A percentile compares a stretch with the other conserved stretches of the same genome.
Evolutionary conservation across 148 eudicot species (phyloP).

Genomic region (Rhododendron ferrugineum): DNA sequence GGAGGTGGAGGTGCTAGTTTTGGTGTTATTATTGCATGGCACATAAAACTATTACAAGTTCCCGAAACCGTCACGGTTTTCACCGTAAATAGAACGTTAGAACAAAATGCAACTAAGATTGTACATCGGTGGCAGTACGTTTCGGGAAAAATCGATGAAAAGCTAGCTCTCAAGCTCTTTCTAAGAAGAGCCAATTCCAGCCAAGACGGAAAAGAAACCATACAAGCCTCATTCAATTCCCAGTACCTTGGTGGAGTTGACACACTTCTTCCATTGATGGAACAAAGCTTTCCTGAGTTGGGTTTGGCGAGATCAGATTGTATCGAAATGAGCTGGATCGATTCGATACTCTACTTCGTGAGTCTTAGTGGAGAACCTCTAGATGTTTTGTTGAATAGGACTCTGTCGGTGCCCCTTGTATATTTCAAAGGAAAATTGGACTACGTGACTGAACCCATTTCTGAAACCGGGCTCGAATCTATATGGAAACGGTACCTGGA

Average conservation of each 20-base stretch:
- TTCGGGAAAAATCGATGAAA: background rate
- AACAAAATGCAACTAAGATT: background rate
- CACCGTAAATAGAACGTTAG: background rate
- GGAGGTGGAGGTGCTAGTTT: constrained; percentile 12
- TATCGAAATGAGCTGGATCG: background rate
- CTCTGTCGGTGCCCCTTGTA: accelerated
- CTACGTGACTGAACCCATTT: too few relatives aligned
- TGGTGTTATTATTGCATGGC: constrained; percentile 2
- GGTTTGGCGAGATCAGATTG: constrained; percentile 10
- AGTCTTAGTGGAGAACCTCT: background rate
- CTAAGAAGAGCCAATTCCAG: background rate
- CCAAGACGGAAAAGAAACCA: background rate
- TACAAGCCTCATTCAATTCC: background rate
- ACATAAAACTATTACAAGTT: background rate
- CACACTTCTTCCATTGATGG: background rate
- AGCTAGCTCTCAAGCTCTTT: background rate
- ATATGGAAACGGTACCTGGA: background rate
- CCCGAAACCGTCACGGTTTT: constrained; percentile 8
- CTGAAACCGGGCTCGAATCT: background rate
- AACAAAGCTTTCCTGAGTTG: constrained; percentile 9
- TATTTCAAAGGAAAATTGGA: background rate
- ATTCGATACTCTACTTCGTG: background rate
- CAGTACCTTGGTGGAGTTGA: constrained; percentile 6
- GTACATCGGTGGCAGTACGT: constrained; percentile 1
- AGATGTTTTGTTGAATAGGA: background rate